These are phyloP conservation scores for Starmerella sp. DNA, from an alignment of 805 yeast genomes.

Conservation along the genomic window DNA sequence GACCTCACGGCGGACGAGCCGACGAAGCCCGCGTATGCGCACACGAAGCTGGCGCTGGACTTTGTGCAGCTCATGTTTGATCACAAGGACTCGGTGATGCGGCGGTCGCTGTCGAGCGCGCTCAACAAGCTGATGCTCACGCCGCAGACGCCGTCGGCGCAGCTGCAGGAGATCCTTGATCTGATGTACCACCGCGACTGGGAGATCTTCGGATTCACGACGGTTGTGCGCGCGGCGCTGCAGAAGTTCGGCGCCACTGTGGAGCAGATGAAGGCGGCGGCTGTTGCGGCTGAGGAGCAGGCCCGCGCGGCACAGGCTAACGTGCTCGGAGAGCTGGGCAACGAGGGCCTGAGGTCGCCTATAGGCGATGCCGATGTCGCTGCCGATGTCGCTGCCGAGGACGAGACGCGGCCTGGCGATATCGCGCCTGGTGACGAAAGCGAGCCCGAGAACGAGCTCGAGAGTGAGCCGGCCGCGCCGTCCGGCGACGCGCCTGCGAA, in stretches of 20 bases:
- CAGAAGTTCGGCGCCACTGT: neutral
- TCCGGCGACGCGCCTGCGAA: neutral
- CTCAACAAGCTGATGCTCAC: conserved; percentile 10
- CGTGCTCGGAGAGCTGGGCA: neutral
- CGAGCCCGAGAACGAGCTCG: neutral
- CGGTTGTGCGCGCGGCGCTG: neutral
- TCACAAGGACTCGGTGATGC: neutral
- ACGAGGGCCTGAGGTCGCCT: too few relatives aligned
- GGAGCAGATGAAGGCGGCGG: neutral
- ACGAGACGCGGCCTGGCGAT: neutral
- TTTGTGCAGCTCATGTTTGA: conserved; percentile 1
- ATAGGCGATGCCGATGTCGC: too few relatives aligned
- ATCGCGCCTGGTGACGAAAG: neutral
- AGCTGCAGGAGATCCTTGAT: neutral
- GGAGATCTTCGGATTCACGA: neutral
- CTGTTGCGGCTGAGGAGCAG: neutral
- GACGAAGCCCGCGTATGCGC: conserved; percentile 4
- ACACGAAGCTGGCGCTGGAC: conserved; percentile 8
- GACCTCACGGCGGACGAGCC: conserved; percentile 58
- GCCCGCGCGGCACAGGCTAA: neutral
- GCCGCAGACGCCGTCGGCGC: neutral
- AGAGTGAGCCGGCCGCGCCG: neutral
- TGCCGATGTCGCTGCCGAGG: too few relatives aligned
- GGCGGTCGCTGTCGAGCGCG: conserved; percentile 7
- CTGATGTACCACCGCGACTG: neutral